phyloP scores from a whole-genome alignment of 306 rosid species.

The Cicer chorassanicum region DNA sequence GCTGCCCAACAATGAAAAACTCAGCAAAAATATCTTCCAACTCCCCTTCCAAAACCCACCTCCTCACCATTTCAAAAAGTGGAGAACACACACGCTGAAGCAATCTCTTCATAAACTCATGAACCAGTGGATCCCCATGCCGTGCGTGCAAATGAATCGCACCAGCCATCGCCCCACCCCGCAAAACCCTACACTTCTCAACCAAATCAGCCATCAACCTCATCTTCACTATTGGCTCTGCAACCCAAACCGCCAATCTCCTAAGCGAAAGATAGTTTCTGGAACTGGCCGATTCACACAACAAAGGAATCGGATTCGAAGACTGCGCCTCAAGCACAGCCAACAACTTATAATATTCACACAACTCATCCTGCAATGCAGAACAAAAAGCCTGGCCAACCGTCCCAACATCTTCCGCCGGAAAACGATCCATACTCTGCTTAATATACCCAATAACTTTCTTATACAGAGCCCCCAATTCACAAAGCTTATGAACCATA shows the following conservation, averaged over 20 bases:
- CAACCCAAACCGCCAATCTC: conserved; percentile 89
- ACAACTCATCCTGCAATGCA: conserved; percentile 91
- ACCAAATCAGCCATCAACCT: conserved; percentile 93
- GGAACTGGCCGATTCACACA: conserved; percentile 63
- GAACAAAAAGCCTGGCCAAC: conserved; percentile 93
- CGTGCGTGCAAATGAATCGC: conserved; percentile 91
- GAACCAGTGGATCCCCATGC: conserved; percentile 94
- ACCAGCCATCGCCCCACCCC: conserved; percentile 93
- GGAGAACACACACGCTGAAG: conserved; percentile 90
- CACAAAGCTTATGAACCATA: conserved; percentile 80
- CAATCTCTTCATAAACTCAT: conserved; percentile 77
- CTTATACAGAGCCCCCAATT: conserved; percentile 83
- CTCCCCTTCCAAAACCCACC: conserved; percentile 98
- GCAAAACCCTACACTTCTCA: conserved; percentile 81
- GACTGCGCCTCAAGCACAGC: conserved; percentile 88
- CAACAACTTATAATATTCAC: conserved; percentile 87
- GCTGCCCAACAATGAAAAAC: conserved; percentile 86
- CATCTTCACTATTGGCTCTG: conserved; percentile 95
- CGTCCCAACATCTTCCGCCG: conserved; percentile 84
- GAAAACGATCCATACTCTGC: conserved; percentile 78
- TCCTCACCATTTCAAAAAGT: conserved; percentile 87
- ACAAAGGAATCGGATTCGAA: conserved; percentile 80
- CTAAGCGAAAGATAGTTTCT: conserved; percentile 84
- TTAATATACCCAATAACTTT: conserved; percentile 74
- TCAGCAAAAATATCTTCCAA: conserved; percentile 89